A percentile compares a stretch with the other conserved stretches of the same genome.
Evolutionary conservation across 2,329 filamentous ascomycete genomes (phyloP).

Genomic region (Pseudomassariella vexata): DNA sequence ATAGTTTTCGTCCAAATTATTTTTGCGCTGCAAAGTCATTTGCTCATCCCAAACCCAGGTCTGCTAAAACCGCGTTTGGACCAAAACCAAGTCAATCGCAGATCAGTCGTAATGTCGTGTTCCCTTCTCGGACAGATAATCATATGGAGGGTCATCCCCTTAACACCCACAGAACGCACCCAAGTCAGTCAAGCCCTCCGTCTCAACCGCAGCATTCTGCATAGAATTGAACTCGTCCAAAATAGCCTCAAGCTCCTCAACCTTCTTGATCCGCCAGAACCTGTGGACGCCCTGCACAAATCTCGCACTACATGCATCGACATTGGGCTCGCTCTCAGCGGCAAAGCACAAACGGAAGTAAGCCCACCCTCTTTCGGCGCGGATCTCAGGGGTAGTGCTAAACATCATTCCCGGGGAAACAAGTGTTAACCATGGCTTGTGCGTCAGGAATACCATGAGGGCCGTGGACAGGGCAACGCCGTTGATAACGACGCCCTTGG

Average conservation of each 20-base stretch:
- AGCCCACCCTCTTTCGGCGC: slow-evolving; percentile 55
- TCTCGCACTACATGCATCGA: slow-evolving; percentile 55
- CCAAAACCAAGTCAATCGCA: no score
- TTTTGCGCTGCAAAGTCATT: no score
- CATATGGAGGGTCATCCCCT: no score
- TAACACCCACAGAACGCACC: slow-evolving; percentile 21
- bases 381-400: slow-evolving; percentile 57
- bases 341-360: slow-evolving; percentile 81
- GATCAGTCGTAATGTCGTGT: no score
- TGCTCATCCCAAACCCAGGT: no score
- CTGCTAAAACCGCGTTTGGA: no score
- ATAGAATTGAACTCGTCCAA: slow-evolving; percentile 28
- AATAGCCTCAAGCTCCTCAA: slow-evolving; percentile 59
- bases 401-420: slow-evolving; percentile 70
- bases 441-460: slow-evolving; percentile 66
- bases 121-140: no score
- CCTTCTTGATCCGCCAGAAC: slow-evolving; percentile 73
- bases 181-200: slow-evolving; percentile 14
- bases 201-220: slow-evolving; percentile 14
- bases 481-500: slow-evolving; percentile 36
- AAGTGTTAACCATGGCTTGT: slow-evolving; percentile 63
- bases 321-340: slow-evolving; percentile 66
- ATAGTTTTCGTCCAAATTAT: no score
- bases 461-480: slow-evolving; percentile 54
- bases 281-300: slow-evolving; percentile 63